Evolutionary conservation across 1,284 basidiomycete species (phyloP).

Genomic region (Ganoderma sinense): DNA sequence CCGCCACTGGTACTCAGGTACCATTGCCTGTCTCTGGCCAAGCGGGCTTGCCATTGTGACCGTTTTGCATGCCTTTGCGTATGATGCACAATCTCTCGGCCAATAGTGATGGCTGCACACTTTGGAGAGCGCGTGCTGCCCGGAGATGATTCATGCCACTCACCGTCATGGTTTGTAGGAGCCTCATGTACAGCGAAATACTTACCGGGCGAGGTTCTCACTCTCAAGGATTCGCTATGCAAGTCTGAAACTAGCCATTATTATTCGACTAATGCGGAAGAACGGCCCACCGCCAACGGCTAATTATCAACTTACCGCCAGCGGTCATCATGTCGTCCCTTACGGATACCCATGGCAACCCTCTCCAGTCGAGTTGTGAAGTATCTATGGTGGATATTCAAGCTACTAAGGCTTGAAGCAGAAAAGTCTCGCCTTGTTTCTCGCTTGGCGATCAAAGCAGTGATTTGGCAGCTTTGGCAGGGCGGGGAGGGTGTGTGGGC

Average conservation of each 20-base stretch:
- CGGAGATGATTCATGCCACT: neutral
- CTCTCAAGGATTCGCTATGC: neutral
- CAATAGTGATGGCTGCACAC: neutral
- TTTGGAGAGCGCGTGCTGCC: neutral
- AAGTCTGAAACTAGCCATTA: neutral
- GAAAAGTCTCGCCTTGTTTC: constrained; percentile 26
- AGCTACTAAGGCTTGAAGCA: neutral
- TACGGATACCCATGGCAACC: constrained; percentile 19
- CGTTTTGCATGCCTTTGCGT: neutral
- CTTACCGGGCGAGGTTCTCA: neutral
- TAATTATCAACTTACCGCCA: neutral
- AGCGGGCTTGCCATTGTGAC: neutral
- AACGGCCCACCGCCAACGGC: neutral
- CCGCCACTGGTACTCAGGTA: neutral
- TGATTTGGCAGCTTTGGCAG: too few relatives aligned
- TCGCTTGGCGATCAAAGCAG: constrained; percentile 12
- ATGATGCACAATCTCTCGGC: neutral
- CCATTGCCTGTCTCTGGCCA: neutral
- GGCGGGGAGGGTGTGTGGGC: constrained; percentile 19
- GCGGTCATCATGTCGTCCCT: neutral
- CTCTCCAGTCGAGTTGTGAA: constrained; percentile 7
- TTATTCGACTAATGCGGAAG: constrained; percentile 18
- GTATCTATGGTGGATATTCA: constrained; percentile 1
- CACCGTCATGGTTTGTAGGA: neutral
- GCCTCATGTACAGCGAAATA: neutral